Percentiles rank a stretch among this genome's conserved stretches.
Evolutionary conservation across 1,139 yeast genomes (phyloP).

Genomic region (Candida sojae): DNA sequence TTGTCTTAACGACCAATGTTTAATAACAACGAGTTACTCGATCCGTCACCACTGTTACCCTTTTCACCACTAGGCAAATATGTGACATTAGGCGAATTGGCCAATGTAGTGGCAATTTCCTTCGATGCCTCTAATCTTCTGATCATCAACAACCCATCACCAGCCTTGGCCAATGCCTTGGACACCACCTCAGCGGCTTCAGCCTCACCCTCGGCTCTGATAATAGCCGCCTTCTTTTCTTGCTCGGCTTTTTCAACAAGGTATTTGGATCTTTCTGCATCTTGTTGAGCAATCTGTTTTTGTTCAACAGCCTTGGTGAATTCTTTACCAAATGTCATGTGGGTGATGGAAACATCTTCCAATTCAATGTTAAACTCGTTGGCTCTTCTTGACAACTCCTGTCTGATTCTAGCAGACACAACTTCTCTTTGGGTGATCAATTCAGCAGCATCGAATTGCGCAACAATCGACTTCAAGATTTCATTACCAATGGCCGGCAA

Average conservation of each 20-base stretch:
- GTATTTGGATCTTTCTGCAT: constrained; percentile 95
- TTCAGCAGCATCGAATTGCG: constrained; percentile 98
- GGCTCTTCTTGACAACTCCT: constrained; percentile 84
- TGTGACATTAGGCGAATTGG: constrained; percentile 83
- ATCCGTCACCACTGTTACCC: constrained; percentile 27
- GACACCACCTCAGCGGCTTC: constrained; percentile 97
- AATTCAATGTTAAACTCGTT: constrained; percentile 84
- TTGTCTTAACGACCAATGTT: constrained; percentile 36
- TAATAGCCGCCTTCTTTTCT: constrained; percentile 91
- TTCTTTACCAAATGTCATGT: constrained; percentile 95
- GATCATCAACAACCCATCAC: constrained; percentile 92
- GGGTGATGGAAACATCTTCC: constrained; percentile 98
- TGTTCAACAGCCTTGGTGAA: constrained; percentile 98
- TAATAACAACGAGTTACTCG: constrained; percentile 41
- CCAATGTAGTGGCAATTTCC: constrained; percentile 88
- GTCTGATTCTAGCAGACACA: constrained; percentile 86
- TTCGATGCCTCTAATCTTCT: constrained; percentile 96
- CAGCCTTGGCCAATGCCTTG: constrained; percentile 89
- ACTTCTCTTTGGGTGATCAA: constrained; percentile 96
- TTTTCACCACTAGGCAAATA: constrained; percentile 71
- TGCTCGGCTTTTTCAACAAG: constrained; percentile 97
- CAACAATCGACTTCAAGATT: constrained; percentile 91
- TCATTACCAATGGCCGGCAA: constrained; percentile 97
- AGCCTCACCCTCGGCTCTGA: constrained; percentile 99
- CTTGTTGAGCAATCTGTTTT: constrained; percentile 99